A percentile compares a stretch with the other conserved stretches of the same genome.
phyloP scores from a whole-genome alignment of 1,139 yeast species.

The Meyerozyma athensensis region DNA sequence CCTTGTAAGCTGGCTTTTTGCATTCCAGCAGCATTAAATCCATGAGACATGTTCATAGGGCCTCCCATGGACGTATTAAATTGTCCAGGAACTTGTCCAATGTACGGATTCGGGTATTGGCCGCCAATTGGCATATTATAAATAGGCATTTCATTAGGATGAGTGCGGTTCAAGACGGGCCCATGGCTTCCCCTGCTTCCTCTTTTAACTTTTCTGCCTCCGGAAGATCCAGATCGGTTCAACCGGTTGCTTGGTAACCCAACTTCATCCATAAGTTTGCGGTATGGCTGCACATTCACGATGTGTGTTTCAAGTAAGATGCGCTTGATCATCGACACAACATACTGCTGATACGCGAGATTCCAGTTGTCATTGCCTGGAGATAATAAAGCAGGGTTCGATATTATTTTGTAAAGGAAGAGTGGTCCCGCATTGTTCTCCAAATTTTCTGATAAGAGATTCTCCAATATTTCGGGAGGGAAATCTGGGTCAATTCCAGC shows the following conservation, averaged over 20 bases:
- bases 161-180: background rate
- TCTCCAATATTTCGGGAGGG: slow-evolving; percentile 28
- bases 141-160: background rate
- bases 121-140: background rate
- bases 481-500: slow-evolving; percentile 15
- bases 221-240: slow-evolving; percentile 22
- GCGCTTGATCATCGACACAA: slow-evolving; percentile 56
- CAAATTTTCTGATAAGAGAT: slow-evolving; percentile 48
- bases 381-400: slow-evolving; percentile 52
- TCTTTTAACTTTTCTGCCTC: slow-evolving; percentile 6
- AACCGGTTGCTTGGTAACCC: slow-evolving; percentile 53
- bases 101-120: background rate
- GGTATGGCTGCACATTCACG: slow-evolving; percentile 64
- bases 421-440: slow-evolving; percentile 71
- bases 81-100: background rate
- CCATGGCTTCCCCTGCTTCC: background rate
- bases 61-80: background rate
- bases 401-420: slow-evolving; percentile 73
- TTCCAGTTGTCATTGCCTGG: slow-evolving; percentile 29
- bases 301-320: slow-evolving; percentile 57
- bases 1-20: background rate
- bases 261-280: slow-evolving; percentile 87
- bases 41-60: background rate
- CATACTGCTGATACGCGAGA: slow-evolving; percentile 51
- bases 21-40: background rate